Evolutionary conservation across 306 rosid genomes (phyloP).

Genomic region (Glycyrrhiza uralensis): DNA sequence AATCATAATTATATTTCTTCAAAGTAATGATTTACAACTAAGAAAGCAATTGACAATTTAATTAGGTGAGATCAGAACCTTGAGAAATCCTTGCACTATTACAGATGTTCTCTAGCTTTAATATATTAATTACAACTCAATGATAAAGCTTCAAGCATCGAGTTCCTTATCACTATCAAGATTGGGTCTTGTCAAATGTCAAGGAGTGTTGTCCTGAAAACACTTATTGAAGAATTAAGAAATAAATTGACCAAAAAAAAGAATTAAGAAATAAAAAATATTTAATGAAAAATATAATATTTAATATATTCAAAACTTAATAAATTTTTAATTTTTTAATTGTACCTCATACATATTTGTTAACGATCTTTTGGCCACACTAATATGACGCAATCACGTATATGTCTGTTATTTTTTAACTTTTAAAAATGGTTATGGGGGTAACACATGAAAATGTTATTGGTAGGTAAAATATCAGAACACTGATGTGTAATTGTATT

Average conservation of each 20-base stretch:
- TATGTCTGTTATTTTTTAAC: too few relatives aligned
- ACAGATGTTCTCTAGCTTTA: not conserved
- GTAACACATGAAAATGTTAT: not conserved
- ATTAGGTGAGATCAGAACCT: not conserved
- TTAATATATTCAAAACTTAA: too few relatives aligned
- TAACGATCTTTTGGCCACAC: not conserved
- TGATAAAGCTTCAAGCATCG: not conserved
- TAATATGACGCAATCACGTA: not conserved
- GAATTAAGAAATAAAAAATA: too few relatives aligned
- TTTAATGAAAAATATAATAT: too few relatives aligned
- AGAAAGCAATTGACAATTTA: slow-evolving; percentile 25
- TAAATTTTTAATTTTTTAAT: too few relatives aligned
- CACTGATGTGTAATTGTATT: not conserved
- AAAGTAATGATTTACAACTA: slow-evolving; percentile 26
- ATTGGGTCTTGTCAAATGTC: too few relatives aligned
- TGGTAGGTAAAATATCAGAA: not conserved
- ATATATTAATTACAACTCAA: not conserved
- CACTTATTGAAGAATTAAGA: too few relatives aligned
- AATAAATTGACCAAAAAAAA: too few relatives aligned
- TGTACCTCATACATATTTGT: not conserved
- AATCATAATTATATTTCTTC: slow-evolving; percentile 27
- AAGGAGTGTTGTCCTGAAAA: too few relatives aligned
- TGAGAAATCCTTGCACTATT: not conserved
- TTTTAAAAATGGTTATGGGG: not conserved
- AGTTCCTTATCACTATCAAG: not conserved